Base-by-base conservation (phyloP, 257 asterid genomes). In the Salvia miltiorrhiza region DNA sequence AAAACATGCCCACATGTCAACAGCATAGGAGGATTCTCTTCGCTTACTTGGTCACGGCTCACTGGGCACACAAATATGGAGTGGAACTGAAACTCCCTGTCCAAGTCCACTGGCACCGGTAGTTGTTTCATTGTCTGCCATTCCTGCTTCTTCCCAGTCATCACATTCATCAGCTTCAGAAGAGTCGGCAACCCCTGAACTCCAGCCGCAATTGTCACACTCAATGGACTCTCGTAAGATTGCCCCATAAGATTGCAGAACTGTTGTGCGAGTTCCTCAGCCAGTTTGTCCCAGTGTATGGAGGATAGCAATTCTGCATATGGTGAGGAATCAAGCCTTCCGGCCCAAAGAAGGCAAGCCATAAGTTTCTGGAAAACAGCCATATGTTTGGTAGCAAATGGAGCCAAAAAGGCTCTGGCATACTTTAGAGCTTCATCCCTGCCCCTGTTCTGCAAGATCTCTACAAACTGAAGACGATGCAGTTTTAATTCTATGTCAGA, bases 121-220 rank as follows among this genome's bases (percentile, higher is more conserved):
- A 88, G 76, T 60, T 93, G 96, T 78, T 90, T 93, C 95, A 93
- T 90, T 4, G 88, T 13, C 61, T 87, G 97, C 97, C 97, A 93
- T 72, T 94, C 97, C 70, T 87, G 93, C 63, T 84, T 93, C 58
- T 85, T 87, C 44, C 88, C 92, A 0, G 82, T 81, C 95, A 89
- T 84, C 65, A 88, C 97, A 19, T 87, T 89, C 91, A 86, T 81
- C 82, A 89, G 81, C 76, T 94, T 89, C 76, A 90, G 79, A 55
- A 90, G 92, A 19, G 89, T 90, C 0, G 96, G 99, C 72, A 90
- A 54, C 21, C 96, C 99, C 79, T 86, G 99, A 59, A 82, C 81
- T 4, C 99, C 96, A 44, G 96, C 99, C 3, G 86, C 91, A 67
- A 94, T 67, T 2, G 97, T 84, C 61, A 89, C 90, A 5, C 84